Base-by-base conservation (phyloP, 176 grass and related monocot species). In the Ampelocalamus luodianensis region DNA sequence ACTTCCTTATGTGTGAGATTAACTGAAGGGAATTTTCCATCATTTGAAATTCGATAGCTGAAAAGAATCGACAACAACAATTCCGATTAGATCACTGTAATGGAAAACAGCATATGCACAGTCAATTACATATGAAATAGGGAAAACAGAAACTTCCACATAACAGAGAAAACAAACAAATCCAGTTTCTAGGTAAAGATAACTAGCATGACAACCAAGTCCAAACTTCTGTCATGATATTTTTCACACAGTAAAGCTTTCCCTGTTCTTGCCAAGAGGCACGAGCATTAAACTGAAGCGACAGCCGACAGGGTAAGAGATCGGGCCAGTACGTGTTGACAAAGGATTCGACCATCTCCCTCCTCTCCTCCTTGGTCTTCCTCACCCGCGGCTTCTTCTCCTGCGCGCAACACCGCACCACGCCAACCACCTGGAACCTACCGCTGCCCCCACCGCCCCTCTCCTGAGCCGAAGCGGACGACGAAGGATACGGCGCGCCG, bases 1-100 rank as follows among this genome's bases (percentile, higher is more conserved):
- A 95, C 93, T 91, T 96, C 93, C 88, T 95, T 98, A 13, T 98
- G 96, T 59, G 96, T 98, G 51, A 98, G 86, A 67, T 94, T 98
- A 45, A 98, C 77, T 5, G 96, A 98, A 67, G 96, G 96, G 82
- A 98, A 98, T 38, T 88, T 95, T 17, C 96, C 96, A 1, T 89
- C 84, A 37, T 98, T 89, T 76, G 81, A 87, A 64, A 79, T 43
- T 26, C 91, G 87, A 49, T 94, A 95, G 6, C 96, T 98, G 88
- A 72, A 81, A 90, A 40, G 76, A n/a, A 62, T 27, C 0, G 85
- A 27, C 65, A 27, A 39, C 12, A 55, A 29, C 17, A 82, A 27
- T 13, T 32, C 3, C 18, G 39, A 73, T 11, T 58, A 15, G 78
- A 77, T 63, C 65, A 70, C 11, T 71, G 12, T 38, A 26, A 66